Evolutionary conservation across 192 early-diverging fungal genomes (phyloP).

Genomic region (Linnemannia schmuckeri): DNA sequence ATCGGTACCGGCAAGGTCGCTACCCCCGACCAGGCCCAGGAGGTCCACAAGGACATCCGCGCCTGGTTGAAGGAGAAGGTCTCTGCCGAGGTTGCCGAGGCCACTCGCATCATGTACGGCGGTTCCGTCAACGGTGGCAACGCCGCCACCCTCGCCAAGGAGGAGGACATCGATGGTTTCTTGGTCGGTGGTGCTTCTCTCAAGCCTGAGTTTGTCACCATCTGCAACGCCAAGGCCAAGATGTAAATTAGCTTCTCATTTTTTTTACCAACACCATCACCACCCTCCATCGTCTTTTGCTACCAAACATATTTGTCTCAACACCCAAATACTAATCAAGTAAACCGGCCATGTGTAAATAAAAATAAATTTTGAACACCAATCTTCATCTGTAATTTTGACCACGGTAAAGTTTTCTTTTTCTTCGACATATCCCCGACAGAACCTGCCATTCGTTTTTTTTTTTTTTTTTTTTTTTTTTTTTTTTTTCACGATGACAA

Average conservation of each 20-base stretch:
- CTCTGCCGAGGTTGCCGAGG: slow-evolving; percentile 85
- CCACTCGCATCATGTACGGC: slow-evolving; percentile 96
- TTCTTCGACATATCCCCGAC: background rate
- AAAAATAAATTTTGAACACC: background rate
- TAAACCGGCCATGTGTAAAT: background rate
- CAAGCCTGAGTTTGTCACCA: slow-evolving; percentile 89
- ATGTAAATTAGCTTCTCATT: slow-evolving; percentile 29
- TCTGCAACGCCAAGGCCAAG: slow-evolving; percentile 62
- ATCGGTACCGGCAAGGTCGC: slow-evolving; percentile 99
- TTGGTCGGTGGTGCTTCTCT: slow-evolving; percentile 98
- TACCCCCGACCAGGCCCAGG: slow-evolving; percentile 95
- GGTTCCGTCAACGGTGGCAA: slow-evolving; percentile 94
- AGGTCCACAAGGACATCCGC: slow-evolving; percentile 92
- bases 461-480: background rate
- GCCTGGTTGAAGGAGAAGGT: slow-evolving; percentile 89
- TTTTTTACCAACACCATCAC: background rate
- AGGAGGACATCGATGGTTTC: slow-evolving; percentile 99
- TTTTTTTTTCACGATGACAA: background rate
- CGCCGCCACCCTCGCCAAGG: slow-evolving; percentile 80
- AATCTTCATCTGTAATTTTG: background rate
- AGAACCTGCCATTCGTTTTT: background rate
- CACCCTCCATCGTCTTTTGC: background rate
- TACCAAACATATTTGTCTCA: background rate
- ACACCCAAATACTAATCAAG: background rate
- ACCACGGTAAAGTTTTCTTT: background rate